These are phyloP conservation scores for Euphorbia pulcherrima DNA, from an alignment of 345 rosid genomes.

Conservation along the genomic window DNA sequence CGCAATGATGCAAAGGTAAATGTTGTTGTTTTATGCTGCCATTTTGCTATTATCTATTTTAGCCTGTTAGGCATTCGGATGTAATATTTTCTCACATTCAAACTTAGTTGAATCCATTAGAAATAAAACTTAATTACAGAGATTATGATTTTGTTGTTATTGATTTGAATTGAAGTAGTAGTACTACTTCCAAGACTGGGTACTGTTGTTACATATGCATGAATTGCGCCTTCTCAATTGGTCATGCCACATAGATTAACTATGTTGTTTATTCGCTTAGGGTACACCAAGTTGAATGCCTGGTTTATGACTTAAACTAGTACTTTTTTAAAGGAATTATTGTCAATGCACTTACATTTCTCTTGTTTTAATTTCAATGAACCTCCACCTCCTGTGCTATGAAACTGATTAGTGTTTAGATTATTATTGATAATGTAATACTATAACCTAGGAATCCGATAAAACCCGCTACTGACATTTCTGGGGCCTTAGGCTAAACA, in stretches of 20 bases:
- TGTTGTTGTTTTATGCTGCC: not conserved
- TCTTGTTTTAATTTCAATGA: too few species aligned
- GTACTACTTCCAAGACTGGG: not conserved
- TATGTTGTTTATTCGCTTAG: not conserved
- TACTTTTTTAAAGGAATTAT: too few species aligned
- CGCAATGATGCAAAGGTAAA: constrained; percentile 81
- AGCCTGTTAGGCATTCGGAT: not conserved
- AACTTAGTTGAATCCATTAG: not conserved
- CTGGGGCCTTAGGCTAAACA: too few species aligned
- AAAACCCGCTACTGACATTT: too few species aligned
- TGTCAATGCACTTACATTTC: too few species aligned
- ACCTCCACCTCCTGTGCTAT: not conserved
- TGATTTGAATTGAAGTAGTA: too few species aligned
- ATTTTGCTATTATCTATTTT: not conserved
- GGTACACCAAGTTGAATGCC: not conserved
- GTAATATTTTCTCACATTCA: not conserved
- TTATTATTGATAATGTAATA: too few species aligned
- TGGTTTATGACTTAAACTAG: not conserved
- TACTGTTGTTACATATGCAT: not conserved
- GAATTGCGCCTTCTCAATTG: not conserved
- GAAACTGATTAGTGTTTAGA: not conserved
- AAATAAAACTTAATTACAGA: not conserved
- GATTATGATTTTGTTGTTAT: not conserved
- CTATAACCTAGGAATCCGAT: not conserved
- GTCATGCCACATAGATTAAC: not conserved